Percentiles rank a stretch among this genome's conserved stretches.
These are phyloP conservation scores for Fusarium mangiferae DNA, from an alignment of 2,329 filamentous ascomycete genomes.

Conservation along the genomic window DNA sequence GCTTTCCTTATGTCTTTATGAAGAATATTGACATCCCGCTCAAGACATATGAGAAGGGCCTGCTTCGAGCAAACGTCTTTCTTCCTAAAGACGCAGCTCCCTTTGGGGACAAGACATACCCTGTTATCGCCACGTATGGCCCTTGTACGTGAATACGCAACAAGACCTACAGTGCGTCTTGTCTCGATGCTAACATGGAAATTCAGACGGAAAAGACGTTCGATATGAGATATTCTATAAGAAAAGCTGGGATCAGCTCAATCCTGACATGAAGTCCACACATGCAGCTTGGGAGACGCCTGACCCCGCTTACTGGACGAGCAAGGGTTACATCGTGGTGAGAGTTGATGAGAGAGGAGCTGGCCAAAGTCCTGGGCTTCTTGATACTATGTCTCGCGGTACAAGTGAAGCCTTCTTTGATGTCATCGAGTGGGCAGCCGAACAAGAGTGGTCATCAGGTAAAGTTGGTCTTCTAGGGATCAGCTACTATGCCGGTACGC, in stretches of 20 bases:
- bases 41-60: background rate
- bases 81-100: conserved; percentile 1
- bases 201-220: background rate
- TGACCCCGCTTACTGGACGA: conserved; percentile 66
- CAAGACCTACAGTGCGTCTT: rapidly evolving
- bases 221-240: conserved; percentile 46
- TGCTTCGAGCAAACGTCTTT: conserved; percentile 2
- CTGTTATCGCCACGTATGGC: conserved; percentile 76
- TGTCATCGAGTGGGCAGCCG: conserved; percentile 60
- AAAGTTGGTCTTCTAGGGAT: conserved; percentile 61
- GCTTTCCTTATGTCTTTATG: conserved; percentile 1
- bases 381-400: conserved; percentile 59
- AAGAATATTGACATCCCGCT: conserved; percentile 2
- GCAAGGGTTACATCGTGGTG: conserved; percentile 63
- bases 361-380: conserved; percentile 58
- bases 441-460: conserved; percentile 56
- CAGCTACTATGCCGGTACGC: conserved; percentile 57
- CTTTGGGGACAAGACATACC: conserved; percentile 41
- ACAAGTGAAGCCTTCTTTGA: conserved; percentile 61
- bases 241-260: conserved; percentile 59
- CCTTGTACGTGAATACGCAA: conserved; percentile 63
- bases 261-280: conserved; percentile 61
- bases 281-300: conserved; percentile 70
- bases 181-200: conserved; percentile 49
- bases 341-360: conserved; percentile 61